Conservation (phyloP, 73 alveolate species). For the Effrenium voratum region DNA sequence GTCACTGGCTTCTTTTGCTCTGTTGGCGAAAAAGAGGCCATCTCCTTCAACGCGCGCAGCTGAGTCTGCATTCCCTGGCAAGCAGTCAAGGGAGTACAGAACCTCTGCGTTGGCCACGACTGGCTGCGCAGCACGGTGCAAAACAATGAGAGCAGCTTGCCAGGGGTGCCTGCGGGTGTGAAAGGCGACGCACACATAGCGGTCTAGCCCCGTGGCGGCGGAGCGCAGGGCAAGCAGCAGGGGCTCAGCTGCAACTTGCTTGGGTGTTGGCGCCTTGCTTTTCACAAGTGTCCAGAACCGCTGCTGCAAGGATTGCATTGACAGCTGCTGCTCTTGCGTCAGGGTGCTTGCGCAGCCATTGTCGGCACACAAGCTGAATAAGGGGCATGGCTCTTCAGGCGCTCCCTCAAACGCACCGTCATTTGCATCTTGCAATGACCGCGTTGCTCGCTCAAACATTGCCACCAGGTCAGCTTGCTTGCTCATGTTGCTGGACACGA, state of each 20-base stretch:
- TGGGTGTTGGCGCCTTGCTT: background rate
- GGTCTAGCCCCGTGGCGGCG: background rate
- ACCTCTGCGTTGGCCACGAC: background rate
- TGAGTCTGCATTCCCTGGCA: too few species aligned
- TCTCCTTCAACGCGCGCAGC: too few species aligned
- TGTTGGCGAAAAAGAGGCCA: background rate
- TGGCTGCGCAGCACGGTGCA: background rate
- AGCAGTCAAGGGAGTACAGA: background rate
- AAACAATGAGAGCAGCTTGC: constrained; percentile 23
- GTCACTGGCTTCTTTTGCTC: constrained; percentile 2
- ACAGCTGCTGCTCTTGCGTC: background rate
- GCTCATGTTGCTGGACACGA: background rate
- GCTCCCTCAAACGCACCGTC: background rate
- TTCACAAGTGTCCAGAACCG: constrained; percentile 23
- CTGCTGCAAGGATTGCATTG: background rate
- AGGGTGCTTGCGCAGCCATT: background rate
- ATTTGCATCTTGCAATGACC: background rate
- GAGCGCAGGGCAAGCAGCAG: background rate
- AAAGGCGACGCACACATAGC: background rate
- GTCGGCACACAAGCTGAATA: background rate
- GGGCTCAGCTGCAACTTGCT: background rate
- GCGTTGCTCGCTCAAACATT: background rate
- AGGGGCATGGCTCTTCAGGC: constrained; percentile 21
- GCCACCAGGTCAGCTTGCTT: background rate
- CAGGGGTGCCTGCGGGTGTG: constrained; percentile 42